Evolutionary conservation across 768 basidiomycete species (phyloP).

Genomic region (Solioccasus polychromus): DNA sequence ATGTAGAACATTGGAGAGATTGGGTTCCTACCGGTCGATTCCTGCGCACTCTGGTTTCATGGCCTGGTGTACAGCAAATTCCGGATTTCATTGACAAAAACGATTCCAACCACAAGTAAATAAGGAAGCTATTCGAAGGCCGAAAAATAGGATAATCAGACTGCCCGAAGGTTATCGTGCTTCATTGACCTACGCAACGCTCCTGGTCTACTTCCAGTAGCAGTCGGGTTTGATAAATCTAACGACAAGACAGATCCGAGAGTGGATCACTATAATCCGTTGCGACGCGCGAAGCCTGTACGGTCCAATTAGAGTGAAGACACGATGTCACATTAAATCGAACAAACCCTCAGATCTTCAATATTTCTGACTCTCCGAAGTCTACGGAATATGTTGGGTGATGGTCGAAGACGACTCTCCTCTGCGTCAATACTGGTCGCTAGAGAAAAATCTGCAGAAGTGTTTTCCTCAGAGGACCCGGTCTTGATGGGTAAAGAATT

Average conservation of each 20-base stretch:
- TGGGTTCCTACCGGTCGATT: not conserved
- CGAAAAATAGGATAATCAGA: not conserved
- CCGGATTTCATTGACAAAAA: not conserved
- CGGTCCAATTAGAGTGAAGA: too few relatives aligned
- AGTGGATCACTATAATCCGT: not conserved
- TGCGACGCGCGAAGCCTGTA: too few relatives aligned
- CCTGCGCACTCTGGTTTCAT: not conserved
- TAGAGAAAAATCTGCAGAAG: slow-evolving; percentile 9
- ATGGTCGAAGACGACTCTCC: slow-evolving; percentile 1
- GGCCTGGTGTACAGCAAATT: not conserved
- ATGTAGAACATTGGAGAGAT: not conserved
- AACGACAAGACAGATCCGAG: slow-evolving; percentile 4
- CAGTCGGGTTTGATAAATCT: not conserved
- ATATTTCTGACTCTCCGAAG: slow-evolving; percentile 6
- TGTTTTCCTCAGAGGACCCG: not conserved
- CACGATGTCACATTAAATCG: not conserved
- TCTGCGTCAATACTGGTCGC: slow-evolving; percentile 2
- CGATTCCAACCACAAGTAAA: not conserved
- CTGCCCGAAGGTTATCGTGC: slow-evolving; percentile 14
- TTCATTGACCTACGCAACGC: slow-evolving; percentile 9
- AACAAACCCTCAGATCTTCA: slow-evolving; percentile 5
- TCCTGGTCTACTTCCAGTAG: not conserved
- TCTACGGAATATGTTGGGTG: not conserved
- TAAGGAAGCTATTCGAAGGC: not conserved
- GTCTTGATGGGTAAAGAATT: slow-evolving; percentile 5